phyloP scores from a whole-genome alignment of 2,329 filamentous ascomycete genomes.

The Dactylella cylindrospora region DNA sequence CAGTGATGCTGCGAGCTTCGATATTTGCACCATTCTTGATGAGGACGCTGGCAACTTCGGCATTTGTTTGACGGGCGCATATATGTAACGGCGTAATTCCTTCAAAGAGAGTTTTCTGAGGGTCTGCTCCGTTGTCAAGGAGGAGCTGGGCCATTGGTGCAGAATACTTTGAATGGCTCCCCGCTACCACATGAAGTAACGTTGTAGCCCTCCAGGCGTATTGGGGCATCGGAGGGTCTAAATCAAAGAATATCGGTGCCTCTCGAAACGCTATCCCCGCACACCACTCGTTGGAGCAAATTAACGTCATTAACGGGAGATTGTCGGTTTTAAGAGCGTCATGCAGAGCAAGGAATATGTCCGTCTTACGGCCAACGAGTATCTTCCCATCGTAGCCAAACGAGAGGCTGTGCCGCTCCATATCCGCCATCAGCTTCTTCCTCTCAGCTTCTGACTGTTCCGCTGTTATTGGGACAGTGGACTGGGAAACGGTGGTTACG shows the following conservation, averaged over 20 bases:
- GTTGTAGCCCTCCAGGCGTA: constrained; percentile 42
- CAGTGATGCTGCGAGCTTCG: constrained; percentile 37
- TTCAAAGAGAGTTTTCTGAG: constrained; percentile 36
- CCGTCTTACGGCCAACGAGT: constrained; percentile 27
- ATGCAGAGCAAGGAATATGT: constrained; percentile 32
- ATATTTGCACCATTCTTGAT: constrained; percentile 39
- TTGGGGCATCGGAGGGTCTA: constrained; percentile 41
- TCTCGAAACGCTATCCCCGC: constrained; percentile 20
- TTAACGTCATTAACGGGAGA: constrained; percentile 31
- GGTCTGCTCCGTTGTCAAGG: constrained; percentile 30
- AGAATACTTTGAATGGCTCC: constrained; percentile 35
- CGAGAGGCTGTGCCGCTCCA: constrained; percentile 23
- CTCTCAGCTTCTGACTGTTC: constrained; percentile 17
- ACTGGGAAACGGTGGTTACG: constrained; percentile 20
- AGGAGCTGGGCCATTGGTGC: constrained; percentile 39
- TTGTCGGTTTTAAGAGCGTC: constrained; percentile 25
- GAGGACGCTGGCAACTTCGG: constrained; percentile 31
- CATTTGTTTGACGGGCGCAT: constrained; percentile 40
- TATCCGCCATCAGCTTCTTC: constrained; percentile 11
- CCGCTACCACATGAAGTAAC: constrained; percentile 33
- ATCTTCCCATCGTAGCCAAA: constrained; percentile 35
- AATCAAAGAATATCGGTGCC: constrained; percentile 33
- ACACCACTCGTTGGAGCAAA: constrained; percentile 38
- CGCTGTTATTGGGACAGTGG: background rate
- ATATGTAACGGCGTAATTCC: constrained; percentile 40